phyloP scores from a whole-genome alignment of 371 early-diverging fungal genomes.

The Apophysomyces variabilis region DNA sequence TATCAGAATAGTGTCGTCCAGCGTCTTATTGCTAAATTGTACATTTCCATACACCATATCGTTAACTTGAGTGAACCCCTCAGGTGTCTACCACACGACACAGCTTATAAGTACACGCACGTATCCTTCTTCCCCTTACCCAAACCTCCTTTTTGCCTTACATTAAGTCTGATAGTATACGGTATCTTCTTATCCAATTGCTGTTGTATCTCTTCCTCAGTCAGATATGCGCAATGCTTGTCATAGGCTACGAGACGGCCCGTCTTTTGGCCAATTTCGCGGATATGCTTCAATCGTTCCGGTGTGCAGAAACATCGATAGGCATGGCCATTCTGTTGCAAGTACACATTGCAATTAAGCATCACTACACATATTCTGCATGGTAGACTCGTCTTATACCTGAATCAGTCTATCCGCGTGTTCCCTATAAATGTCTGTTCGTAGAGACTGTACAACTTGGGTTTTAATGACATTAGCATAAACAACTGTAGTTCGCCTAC shows the following conservation, averaged over 20 bases:
- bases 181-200: constrained; percentile 58
- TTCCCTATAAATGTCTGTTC: constrained; percentile 71
- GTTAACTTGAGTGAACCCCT: constrained; percentile 62
- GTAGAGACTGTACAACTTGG: constrained; percentile 63
- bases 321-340: constrained; percentile 66
- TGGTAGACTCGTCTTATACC: constrained; percentile 22
- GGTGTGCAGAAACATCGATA: constrained; percentile 91
- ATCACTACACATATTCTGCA: too few species aligned
- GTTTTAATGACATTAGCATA: background rate
- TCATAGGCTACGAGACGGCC: constrained; percentile 81
- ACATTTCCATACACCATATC: constrained; percentile 84
- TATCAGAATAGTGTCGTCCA: constrained; percentile 90
- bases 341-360: too few species aligned
- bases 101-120: background rate
- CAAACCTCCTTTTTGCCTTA: constrained; percentile 25
- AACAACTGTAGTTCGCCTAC: constrained; percentile 29
- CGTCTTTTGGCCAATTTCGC: constrained; percentile 57
- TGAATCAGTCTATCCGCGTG: constrained; percentile 73
- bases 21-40: constrained; percentile 67
- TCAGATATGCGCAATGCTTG: constrained; percentile 75
- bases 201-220: constrained; percentile 62
- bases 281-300: constrained; percentile 70
- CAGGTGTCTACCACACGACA: constrained; percentile 52
- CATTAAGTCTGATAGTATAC: constrained; percentile 78
- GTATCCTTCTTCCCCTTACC: background rate